These are phyloP conservation scores for Apiospora kogelbergensis DNA, from an alignment of 2,329 filamentous ascomycete species.

Conservation along the genomic window DNA sequence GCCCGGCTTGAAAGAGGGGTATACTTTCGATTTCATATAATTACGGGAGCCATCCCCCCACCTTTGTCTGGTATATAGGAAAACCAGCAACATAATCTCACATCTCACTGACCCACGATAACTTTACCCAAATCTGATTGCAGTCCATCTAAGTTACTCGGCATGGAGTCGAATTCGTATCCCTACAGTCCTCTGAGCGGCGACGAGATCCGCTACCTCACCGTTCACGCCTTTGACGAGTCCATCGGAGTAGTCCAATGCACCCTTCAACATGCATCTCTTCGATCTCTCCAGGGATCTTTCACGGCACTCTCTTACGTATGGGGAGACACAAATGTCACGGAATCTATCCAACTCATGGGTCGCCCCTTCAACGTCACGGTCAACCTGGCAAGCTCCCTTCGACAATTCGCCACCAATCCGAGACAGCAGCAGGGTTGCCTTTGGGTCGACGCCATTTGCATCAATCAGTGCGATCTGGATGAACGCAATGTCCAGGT, in stretches of 20 bases:
- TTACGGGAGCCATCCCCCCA: too few species aligned
- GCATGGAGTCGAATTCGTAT: background rate
- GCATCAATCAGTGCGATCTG: slow-evolving; percentile 11
- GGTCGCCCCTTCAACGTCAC: background rate
- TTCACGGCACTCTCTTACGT: slow-evolving; percentile 12
- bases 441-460: slow-evolving; percentile 9
- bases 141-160: too few species aligned
- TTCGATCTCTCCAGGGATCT: background rate
- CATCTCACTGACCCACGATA: too few species aligned
- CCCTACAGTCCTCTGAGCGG: background rate
- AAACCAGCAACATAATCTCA: too few species aligned
- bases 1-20: too few species aligned
- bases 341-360: background rate
- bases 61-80: too few species aligned
- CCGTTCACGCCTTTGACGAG: background rate
- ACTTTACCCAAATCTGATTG: too few species aligned
- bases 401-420: background rate
- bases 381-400: slow-evolving; percentile 1
- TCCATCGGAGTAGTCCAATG: background rate
- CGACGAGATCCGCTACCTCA: background rate
- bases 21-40: too few species aligned
- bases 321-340: slow-evolving; percentile 7
- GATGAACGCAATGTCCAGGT: slow-evolving; percentile 11
- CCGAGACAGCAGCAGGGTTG: background rate
- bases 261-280: background rate